Evolutionary conservation across 2,329 filamentous ascomycete genomes (phyloP), one percentile per base, ranked within the genome.

Genomic region (Fusarium sp.): DNA sequence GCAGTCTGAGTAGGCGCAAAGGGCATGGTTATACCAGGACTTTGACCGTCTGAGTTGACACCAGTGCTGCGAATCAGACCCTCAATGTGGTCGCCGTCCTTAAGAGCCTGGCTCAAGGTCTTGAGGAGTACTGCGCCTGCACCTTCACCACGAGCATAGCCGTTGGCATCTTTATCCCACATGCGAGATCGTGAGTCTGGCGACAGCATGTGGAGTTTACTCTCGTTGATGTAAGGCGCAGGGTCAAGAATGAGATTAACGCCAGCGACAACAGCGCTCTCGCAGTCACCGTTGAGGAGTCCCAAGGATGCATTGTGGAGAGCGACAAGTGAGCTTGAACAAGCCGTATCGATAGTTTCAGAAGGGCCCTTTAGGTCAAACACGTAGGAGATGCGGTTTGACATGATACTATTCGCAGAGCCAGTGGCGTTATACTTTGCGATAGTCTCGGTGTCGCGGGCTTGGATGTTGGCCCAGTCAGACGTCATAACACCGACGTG

Each of bases 71-170:
- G 56, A 7, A 62, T 54, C 0, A 62, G 20, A 11, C 42, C 45
- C 15, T 62, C 58, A 5, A 62, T 62, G 0, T 36, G 19, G 34
- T 62, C 58, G 1, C 47, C 42, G 11, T 61, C 55, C 1, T 23
- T 20, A 4, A 62, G 14, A 0, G 58, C 58, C 34, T 54, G 39
- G 11, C 52, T 51, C 1, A 69, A 39, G 3, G 55, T 56, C 40
- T 70, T 70, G 7, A 70, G 45, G 8, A 67, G 42, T 6, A 69
- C 34, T 1, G 56, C 30, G 0, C 56, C 63, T 3, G 64, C 46
- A 7, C 66, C 67, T 14, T 70, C 66, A 1, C 66, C 67, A 21
- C 67, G 61, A 1, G 59, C 67, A 19, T 70, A 70, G 0, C 68
- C 64, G 5, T 66, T 43, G 1, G 54, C 67, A 2, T 44, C 38